Conservation (phyloP, 192 early-diverging fungal species). For the Coemansia asiatica region DNA sequence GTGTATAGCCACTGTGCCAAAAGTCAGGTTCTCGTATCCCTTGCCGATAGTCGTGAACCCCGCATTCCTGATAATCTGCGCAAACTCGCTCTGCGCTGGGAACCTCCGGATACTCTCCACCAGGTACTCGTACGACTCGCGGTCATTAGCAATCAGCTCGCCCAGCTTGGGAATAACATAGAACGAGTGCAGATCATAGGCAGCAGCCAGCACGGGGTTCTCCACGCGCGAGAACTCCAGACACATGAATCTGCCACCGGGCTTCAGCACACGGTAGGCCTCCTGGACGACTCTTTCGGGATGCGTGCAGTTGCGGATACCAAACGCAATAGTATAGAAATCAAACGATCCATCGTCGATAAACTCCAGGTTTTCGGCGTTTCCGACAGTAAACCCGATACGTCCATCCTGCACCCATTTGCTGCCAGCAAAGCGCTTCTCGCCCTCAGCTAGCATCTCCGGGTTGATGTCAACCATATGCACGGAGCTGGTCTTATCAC, state of each 20-base stretch:
- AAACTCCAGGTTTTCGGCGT: conserved; percentile 81
- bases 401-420: conserved; percentile 56
- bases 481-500: conserved; percentile 60
- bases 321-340: conserved; percentile 96
- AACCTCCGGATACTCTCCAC: conserved; percentile 97
- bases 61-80: conserved; percentile 82
- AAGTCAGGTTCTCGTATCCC: conserved; percentile 93
- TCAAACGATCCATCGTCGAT: conserved; percentile 81
- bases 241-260: conserved; percentile 94
- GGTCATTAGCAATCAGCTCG: conserved; percentile 83
- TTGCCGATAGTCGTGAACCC: conserved; percentile 88
- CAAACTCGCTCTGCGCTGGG: conserved; percentile 86
- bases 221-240: conserved; percentile 90
- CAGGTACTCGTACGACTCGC: conserved; percentile 93
- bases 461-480: conserved; percentile 96
- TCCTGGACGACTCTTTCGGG: conserved; percentile 83
- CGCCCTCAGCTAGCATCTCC: conserved; percentile 90
- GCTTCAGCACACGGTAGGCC: conserved; percentile 92
- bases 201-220: conserved; percentile 79
- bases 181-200: conserved; percentile 94
- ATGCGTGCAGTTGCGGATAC: conserved; percentile 97
- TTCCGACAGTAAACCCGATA: conserved; percentile 77
- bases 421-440: conserved; percentile 64
- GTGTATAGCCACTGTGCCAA: conserved; percentile 97
- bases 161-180: conserved; percentile 89